A percentile compares a stretch with the other conserved stretches of the same genome.
Evolutionary conservation across 768 basidiomycete genomes (phyloP).

Genomic region (Leucocoprinus sp.): DNA sequence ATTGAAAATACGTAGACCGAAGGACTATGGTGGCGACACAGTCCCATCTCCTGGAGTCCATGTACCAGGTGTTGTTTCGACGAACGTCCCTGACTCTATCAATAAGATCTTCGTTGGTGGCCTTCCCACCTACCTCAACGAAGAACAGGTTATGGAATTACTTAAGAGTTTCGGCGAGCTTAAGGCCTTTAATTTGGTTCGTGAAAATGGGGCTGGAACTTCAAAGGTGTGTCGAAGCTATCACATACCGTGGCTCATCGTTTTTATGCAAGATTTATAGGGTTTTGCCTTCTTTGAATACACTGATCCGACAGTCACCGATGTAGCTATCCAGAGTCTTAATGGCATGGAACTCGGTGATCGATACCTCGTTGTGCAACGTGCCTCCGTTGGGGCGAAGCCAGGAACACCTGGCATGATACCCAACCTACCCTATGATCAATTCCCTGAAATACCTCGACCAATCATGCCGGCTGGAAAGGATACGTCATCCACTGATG

Average conservation of each 20-base stretch:
- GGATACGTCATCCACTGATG: conserved; percentile 46
- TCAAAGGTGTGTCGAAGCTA: conserved; percentile 57
- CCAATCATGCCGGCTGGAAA: conserved; percentile 80
- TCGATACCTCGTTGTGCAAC: conserved; percentile 90
- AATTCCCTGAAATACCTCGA: conserved; percentile 76
- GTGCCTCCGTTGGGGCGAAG: conserved; percentile 91
- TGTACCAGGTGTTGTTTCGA: conserved; percentile 93
- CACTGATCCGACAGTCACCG: conserved; percentile 80
- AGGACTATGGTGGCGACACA: conserved; percentile 86
- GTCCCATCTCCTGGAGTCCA: conserved; percentile 60
- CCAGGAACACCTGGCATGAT: conserved; percentile 56
- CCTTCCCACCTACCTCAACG: conserved; percentile 89
- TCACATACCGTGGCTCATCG: no score
- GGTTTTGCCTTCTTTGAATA: conserved; percentile 99
- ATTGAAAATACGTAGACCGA: conserved; percentile 96
- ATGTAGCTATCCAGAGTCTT: conserved; percentile 91
- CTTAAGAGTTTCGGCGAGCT: conserved; percentile 97
- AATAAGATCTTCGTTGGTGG: conserved; percentile 99
- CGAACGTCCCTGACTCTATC: conserved; percentile 93
- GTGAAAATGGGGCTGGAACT: conserved; percentile 81
- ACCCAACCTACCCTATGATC: conserved; percentile 67
- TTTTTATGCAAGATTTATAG: conserved; percentile 37
- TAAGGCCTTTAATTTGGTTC: conserved; percentile 95
- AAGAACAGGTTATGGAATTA: conserved; percentile 97
- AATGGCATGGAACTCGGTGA: conserved; percentile 99